phyloP scores from a whole-genome alignment of 495 filamentous ascomycete species.

The Peziza echinospora region DNA sequence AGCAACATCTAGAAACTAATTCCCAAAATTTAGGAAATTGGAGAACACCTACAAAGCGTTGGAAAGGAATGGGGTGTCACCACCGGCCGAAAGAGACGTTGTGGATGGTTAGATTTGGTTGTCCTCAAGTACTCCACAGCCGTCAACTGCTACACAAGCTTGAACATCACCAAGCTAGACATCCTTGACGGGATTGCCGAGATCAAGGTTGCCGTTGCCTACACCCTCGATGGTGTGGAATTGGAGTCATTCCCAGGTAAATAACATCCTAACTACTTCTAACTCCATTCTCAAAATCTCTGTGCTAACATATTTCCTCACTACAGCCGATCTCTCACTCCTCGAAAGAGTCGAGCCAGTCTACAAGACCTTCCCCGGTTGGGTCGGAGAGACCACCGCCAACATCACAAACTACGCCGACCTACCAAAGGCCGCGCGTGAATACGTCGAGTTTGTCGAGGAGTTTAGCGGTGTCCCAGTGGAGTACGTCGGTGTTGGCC shows the following conservation, averaged over 20 bases:
- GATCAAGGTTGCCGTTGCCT: slow-evolving; percentile 58
- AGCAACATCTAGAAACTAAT: too few species aligned
- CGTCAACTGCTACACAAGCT: slow-evolving; percentile 49
- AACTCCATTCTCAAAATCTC: too few species aligned
- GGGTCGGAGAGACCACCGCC: slow-evolving; percentile 49
- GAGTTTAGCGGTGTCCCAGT: slow-evolving; percentile 46
- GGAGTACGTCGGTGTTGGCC: slow-evolving; percentile 63
- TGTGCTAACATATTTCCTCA: slow-evolving; percentile 1
- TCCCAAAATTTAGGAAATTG: slow-evolving; percentile 22
- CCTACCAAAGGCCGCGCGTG: slow-evolving; percentile 49
- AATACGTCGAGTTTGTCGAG: slow-evolving; percentile 63
- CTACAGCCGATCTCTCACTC: slow-evolving; percentile 43
- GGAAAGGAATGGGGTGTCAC: slow-evolving; percentile 59
- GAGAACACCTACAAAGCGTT: slow-evolving; percentile 40
- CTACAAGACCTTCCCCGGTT: slow-evolving; percentile 59
- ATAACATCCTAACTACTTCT: slow-evolving; percentile 1
- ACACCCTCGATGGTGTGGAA: slow-evolving; percentile 34
- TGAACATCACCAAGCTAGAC: slow-evolving; percentile 82
- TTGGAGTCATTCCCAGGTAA: slow-evolving; percentile 43
- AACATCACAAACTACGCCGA: slow-evolving; percentile 35
- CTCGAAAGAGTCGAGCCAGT: slow-evolving; percentile 37
- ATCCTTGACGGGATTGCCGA: slow-evolving; percentile 63
- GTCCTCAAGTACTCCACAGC: slow-evolving; percentile 51
- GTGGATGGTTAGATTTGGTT: slow-evolving; percentile 82
- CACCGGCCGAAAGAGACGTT: slow-evolving; percentile 63